These are phyloP conservation scores for Nannochloropsis salina DNA, from an alignment of 108 stramenopile genomes.

Conservation along the genomic window DNA sequence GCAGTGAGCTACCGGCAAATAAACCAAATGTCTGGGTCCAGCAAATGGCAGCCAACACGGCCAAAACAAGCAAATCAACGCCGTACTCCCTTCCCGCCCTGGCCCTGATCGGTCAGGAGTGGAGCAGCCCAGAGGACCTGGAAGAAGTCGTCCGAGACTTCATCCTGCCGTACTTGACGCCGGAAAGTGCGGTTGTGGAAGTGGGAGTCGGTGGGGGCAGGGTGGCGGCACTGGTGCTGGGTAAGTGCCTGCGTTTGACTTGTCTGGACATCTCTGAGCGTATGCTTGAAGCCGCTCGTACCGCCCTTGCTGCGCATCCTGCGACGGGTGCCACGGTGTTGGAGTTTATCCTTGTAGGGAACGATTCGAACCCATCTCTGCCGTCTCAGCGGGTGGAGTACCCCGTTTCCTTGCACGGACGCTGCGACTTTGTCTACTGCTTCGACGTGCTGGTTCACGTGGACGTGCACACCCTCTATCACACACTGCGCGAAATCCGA, in stretches of 20 bases:
- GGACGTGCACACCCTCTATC: conserved; percentile 39
- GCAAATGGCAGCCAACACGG: background rate
- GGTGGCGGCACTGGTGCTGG: conserved; percentile 32
- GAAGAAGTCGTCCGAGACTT: conserved; percentile 37
- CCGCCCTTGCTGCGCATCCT: conserved; percentile 14
- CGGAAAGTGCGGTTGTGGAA: conserved; percentile 35
- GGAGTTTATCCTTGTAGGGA: conserved; percentile 20
- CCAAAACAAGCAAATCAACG: conserved; percentile 12
- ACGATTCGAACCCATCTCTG: background rate
- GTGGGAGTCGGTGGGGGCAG: conserved; percentile 44
- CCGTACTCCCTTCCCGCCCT: background rate
- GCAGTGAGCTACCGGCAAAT: too few species aligned
- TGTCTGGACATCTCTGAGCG: conserved; percentile 43
- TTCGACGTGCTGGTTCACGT: conserved; percentile 45
- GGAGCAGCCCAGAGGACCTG: conserved; percentile 39
- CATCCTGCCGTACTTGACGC: conserved; percentile 36
- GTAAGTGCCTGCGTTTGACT: conserved; percentile 25
- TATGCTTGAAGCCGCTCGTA: conserved; percentile 26
- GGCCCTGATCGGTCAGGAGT: conserved; percentile 33
- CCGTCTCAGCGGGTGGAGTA: background rate
- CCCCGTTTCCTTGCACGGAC: background rate
- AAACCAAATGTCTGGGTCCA: background rate
- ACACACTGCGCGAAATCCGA: conserved; percentile 53
- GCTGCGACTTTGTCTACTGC: conserved; percentile 31
- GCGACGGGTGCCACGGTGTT: background rate